phyloP scores from a whole-genome alignment of 768 basidiomycete genomes.

The Boletellus ananiceps region DNA sequence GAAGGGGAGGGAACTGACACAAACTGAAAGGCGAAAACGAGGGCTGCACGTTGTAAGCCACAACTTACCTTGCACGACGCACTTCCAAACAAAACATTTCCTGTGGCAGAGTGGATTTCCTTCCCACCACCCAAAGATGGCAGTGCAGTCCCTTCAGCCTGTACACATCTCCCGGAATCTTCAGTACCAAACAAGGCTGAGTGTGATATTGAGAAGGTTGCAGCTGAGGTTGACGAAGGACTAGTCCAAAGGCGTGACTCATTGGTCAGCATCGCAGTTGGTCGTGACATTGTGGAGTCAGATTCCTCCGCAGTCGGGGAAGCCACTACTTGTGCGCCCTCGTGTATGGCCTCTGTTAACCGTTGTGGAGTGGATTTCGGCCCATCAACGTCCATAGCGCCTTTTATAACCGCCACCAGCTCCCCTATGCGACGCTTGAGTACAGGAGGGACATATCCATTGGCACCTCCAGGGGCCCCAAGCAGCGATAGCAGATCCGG shows the following conservation, averaged over 20 bases:
- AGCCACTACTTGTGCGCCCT: neutral
- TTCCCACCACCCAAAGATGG: neutral
- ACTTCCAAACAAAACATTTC: conserved; percentile 46
- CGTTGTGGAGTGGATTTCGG: neutral
- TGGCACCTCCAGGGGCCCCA: conserved; percentile 22
- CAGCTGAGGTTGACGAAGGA: conserved; percentile 2
- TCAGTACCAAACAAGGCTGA: conserved; percentile 25
- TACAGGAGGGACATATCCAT: conserved; percentile 51
- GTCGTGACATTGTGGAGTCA: conserved; percentile 3
- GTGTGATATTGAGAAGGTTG: conserved; percentile 12
- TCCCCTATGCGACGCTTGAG: conserved; percentile 60
- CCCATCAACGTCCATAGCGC: conserved; percentile 33
- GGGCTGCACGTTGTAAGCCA: conserved; percentile 7
- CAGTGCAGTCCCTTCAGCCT: neutral
- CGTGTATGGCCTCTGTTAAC: neutral
- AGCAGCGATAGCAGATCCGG: conserved; percentile 58
- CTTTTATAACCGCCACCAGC: conserved; percentile 56
- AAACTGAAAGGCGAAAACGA: neutral
- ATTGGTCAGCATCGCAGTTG: neutral
- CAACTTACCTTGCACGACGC: conserved; percentile 11
- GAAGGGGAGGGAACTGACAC: neutral
- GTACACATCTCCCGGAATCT: conserved; percentile 2
- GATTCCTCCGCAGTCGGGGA: conserved; percentile 1
- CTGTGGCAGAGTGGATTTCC: conserved; percentile 23
- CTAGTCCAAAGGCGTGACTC: conserved; percentile 22